A percentile compares a stretch with the other conserved stretches of the same genome.
Conservation (phyloP, 148 eudicot species). For the Rhododendron ferrugineum region DNA sequence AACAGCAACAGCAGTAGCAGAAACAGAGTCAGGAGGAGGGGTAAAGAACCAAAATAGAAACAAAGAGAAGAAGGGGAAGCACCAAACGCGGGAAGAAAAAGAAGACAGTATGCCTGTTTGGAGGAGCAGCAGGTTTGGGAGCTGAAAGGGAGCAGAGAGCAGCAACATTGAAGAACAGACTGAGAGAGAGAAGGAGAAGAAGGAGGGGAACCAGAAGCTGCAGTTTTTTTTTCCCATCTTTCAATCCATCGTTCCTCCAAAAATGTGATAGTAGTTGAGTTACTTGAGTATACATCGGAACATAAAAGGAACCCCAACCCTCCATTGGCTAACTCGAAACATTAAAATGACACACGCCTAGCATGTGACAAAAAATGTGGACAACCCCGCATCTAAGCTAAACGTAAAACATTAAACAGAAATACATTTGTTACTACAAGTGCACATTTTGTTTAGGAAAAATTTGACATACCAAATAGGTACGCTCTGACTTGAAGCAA, state of each 20-base stretch:
- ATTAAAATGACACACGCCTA: background rate
- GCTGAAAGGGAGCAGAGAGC: background rate
- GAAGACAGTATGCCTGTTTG: background rate
- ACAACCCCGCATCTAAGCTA: background rate
- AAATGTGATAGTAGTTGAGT: background rate
- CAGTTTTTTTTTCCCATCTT: too few relatives aligned
- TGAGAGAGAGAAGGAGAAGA: background rate
- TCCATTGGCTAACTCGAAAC: background rate
- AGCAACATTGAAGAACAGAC: background rate
- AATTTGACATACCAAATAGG: background rate
- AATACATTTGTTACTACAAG: background rate
- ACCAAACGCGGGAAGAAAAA: background rate
- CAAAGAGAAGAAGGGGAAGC: background rate
- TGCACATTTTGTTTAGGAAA: background rate
- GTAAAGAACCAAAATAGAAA: background rate
- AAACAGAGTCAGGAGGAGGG: background rate
- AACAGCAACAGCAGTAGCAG: background rate
- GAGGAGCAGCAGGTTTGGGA: background rate
- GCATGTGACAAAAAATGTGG: background rate
- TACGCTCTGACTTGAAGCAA: background rate
- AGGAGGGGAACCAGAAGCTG: background rate
- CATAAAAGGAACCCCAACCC: background rate
- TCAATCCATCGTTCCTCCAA: background rate
- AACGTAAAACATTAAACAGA: background rate
- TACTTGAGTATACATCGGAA: background rate